Evolutionary conservation across 805 yeast species (phyloP), one percentile per base, ranked within the genome.

Genomic region (Hanseniaspora guilliermondii): DNA sequence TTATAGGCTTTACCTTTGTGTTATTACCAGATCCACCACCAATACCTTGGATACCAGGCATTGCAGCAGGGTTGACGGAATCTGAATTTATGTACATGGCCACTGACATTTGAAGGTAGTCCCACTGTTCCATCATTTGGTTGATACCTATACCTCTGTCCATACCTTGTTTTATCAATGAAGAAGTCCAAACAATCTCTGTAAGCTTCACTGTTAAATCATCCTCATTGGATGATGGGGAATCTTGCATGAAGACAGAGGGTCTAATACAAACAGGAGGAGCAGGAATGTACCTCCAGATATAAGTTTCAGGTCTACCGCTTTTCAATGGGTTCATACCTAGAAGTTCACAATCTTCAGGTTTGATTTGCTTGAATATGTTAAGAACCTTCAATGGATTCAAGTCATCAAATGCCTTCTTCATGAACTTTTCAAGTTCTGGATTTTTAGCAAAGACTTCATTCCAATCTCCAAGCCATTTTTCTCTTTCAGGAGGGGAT

Each of bases 261-360:
- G 99, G 99, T 60, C 99, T 79, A 55, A 93, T 93, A 75, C 98
- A 93, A 19, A 94, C 97, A 0, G 99, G 99, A 0, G 99, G 98
- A 0, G 97, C 97, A 0, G 98, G 98, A 53, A 93, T 76, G 65
- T 89, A 93, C 64, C 95, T 79, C 99, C 98, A 93, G 39, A 93
- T 79, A 67, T 89, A 93, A 76, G 85, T 87, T 69, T 91, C 97
- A 5, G 97, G 98, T 60, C 97, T 76, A 47, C 97, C 96, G 38
- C 88, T 87, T 60, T 80, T 78, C 22, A 62, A 59, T 3, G 86
- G 76, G 63, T 93, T 93, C 53, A 93, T 80, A 54, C 98, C 99
- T 33, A 93, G 71, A 19, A 93, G 74, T 68, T 91, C 97, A 70
- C 96, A 89, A 64, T 93, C 98, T 45, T 79, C 76, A 0, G 97